These are phyloP conservation scores for Flaveria linearis DNA, from an alignment of 129 eudicot species.

Conservation along the genomic window DNA sequence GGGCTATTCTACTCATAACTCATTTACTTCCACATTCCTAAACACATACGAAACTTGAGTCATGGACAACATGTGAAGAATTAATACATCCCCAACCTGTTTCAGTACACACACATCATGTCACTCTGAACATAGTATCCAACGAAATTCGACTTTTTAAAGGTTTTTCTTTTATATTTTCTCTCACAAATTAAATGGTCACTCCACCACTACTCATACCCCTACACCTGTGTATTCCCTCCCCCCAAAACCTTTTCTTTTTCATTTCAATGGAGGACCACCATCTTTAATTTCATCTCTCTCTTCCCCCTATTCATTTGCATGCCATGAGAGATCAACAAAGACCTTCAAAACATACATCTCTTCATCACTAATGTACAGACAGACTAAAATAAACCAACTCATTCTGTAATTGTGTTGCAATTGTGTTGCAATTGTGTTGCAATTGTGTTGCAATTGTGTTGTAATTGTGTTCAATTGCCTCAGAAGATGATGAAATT, in stretches of 20 bases:
- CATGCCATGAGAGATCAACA: slow-evolving; percentile 31
- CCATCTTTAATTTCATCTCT: slow-evolving; percentile 17
- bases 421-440: slow-evolving; percentile 11
- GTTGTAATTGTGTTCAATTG: slow-evolving; percentile 18
- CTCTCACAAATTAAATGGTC: neutral
- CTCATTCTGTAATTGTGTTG: slow-evolving; percentile 11
- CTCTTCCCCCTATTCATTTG: slow-evolving; percentile 25
- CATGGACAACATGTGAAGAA: slow-evolving; percentile 43
- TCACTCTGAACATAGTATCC: slow-evolving; percentile 71
- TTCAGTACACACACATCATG: slow-evolving; percentile 25
- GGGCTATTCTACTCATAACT: neutral
- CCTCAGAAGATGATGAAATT: slow-evolving; percentile 27
- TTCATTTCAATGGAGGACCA: slow-evolving; percentile 25
- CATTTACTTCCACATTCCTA: slow-evolving; percentile 12
- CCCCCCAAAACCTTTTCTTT: slow-evolving; percentile 19
- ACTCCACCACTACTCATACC: slow-evolving; percentile 22
- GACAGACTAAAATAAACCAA: no score
- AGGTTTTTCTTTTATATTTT: slow-evolving; percentile 19
- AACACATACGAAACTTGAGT: slow-evolving; percentile 21
- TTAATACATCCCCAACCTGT: slow-evolving; percentile 18
- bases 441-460: slow-evolving; percentile 9
- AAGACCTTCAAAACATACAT: slow-evolving; percentile 2
- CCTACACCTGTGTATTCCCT: slow-evolving; percentile 28
- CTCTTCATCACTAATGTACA: neutral
- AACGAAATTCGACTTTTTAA: slow-evolving; percentile 31